Evolutionary conservation across 2,329 filamentous ascomycete species (phyloP).

Genomic region (Pseudohalonectria lignicola): DNA sequence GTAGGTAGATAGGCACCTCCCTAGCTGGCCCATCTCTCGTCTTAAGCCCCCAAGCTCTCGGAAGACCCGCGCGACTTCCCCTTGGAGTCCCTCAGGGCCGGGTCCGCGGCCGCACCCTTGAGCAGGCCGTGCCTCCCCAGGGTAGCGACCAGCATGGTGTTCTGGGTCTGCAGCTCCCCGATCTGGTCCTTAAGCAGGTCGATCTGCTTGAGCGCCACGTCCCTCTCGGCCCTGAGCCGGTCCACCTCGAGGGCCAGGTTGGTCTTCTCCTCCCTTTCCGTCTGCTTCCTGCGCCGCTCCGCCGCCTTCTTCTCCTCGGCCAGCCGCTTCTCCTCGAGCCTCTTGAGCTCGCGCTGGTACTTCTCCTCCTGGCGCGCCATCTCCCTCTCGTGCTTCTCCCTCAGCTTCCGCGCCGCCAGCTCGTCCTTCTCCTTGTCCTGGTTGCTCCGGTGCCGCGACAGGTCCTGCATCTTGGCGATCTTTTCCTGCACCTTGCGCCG

Average conservation of each 20-base stretch:
- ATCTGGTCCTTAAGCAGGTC: slow-evolving; percentile 43
- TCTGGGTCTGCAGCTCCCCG: slow-evolving; percentile 47
- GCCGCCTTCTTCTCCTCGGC: slow-evolving; percentile 51
- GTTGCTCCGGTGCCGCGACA: slow-evolving; percentile 27
- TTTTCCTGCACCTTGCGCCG: slow-evolving; percentile 53
- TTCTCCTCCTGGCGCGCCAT: slow-evolving; percentile 56
- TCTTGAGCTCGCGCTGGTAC: slow-evolving; percentile 51
- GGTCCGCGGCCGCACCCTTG: no score
- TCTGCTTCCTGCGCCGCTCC: slow-evolving; percentile 35
- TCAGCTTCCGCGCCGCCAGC: slow-evolving; percentile 40
- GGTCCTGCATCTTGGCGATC: slow-evolving; percentile 42
- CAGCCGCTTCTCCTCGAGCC: slow-evolving; percentile 51
- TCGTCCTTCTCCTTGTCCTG: slow-evolving; percentile 26
- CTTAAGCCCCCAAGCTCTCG: no score
- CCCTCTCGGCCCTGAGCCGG: slow-evolving; percentile 35
- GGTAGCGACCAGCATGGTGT: slow-evolving; percentile 44
- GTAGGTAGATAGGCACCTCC: no score
- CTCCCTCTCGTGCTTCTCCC: slow-evolving; percentile 53
- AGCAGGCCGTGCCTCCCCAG: slow-evolving; percentile 27
- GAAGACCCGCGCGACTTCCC: no score
- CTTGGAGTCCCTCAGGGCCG: no score
- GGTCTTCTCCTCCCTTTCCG: slow-evolving; percentile 41
- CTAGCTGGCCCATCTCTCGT: no score
- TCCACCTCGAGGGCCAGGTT: slow-evolving; percentile 42
- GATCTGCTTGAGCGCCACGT: slow-evolving; percentile 39